Conservation (phyloP, 768 basidiomycete species). For the Leccinum disarticulatum region DNA sequence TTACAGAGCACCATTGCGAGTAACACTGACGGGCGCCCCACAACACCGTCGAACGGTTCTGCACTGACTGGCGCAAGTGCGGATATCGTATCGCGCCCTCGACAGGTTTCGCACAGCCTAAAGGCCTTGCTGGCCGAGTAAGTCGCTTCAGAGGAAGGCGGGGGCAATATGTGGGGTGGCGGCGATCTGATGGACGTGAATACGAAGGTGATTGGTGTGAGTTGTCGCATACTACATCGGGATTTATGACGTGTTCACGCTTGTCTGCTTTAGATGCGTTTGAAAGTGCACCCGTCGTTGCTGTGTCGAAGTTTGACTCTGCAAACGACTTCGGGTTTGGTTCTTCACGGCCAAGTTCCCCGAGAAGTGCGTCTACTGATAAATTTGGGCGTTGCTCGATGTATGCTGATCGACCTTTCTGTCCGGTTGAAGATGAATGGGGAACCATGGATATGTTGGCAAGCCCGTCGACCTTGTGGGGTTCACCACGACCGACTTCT, state of each 20-base stretch:
- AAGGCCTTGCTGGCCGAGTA: constrained; percentile 65
- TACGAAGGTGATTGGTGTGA: constrained; percentile 92
- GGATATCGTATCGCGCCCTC: constrained; percentile 8
- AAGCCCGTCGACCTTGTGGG: constrained; percentile 14
- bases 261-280: constrained; percentile 61
- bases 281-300: constrained; percentile 50
- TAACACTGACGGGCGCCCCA: constrained; percentile 40
- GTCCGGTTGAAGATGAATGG: constrained; percentile 24
- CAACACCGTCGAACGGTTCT: constrained; percentile 35
- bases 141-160: constrained; percentile 36
- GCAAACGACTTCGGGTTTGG: constrained; percentile 30
- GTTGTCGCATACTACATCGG: constrained; percentile 27
- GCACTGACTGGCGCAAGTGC: neutral
- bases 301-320: constrained; percentile 24
- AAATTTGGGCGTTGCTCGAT: neutral
- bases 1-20: constrained; percentile 63
- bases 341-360: constrained; percentile 12
- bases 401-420: neutral
- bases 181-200: constrained; percentile 91
- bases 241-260: neutral
- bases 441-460: constrained; percentile 13
- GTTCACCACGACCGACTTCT: constrained; percentile 17
- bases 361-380: constrained; percentile 8
- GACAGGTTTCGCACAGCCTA: constrained; percentile 39
- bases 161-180: constrained; percentile 65